Percentiles rank a stretch among this genome's conserved stretches.
These are phyloP conservation scores for Penicillium thymicola DNA, from an alignment of 2,329 filamentous ascomycete genomes.

Conservation along the genomic window DNA sequence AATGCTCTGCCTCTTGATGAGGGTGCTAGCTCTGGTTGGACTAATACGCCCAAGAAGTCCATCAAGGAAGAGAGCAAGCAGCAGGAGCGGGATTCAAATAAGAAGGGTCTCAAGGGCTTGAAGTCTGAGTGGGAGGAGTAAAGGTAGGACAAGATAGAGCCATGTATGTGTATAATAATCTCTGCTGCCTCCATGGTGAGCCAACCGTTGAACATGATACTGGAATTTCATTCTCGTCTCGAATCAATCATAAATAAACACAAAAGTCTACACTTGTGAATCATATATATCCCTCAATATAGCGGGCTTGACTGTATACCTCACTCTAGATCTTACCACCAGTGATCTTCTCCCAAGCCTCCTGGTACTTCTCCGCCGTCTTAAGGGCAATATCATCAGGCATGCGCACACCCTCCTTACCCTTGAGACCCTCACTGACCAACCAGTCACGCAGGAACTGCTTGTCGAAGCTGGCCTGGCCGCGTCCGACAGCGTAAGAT, in stretches of 20 bases:
- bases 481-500: conserved; percentile 66
- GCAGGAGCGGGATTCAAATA: conserved; percentile 20
- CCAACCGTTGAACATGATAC: conserved; percentile 1
- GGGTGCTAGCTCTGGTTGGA: conserved; percentile 32
- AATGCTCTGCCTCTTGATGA: conserved; percentile 39
- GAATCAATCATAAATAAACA: conserved; percentile 9
- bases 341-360: conserved; percentile 70
- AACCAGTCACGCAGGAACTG: conserved; percentile 82
- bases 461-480: conserved; percentile 87
- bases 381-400: conserved; percentile 66
- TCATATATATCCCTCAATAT: neutral
- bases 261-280: neutral
- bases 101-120: conserved; percentile 36
- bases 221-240: conserved; percentile 7
- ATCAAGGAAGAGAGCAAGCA: conserved; percentile 5
- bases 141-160: neutral
- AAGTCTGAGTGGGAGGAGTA: conserved; percentile 35
- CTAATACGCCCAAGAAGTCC: conserved; percentile 1
- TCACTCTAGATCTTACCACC: conserved; percentile 44
- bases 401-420: conserved; percentile 69
- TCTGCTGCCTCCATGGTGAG: neutral
- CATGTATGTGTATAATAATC: conserved; percentile 9
- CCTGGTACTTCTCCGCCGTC: conserved; percentile 70
- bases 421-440: conserved; percentile 67
- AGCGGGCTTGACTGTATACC: neutral